Evolutionary conservation across 805 yeast genomes (phyloP).

Genomic region (Sugiyamaella lignohabitans): DNA sequence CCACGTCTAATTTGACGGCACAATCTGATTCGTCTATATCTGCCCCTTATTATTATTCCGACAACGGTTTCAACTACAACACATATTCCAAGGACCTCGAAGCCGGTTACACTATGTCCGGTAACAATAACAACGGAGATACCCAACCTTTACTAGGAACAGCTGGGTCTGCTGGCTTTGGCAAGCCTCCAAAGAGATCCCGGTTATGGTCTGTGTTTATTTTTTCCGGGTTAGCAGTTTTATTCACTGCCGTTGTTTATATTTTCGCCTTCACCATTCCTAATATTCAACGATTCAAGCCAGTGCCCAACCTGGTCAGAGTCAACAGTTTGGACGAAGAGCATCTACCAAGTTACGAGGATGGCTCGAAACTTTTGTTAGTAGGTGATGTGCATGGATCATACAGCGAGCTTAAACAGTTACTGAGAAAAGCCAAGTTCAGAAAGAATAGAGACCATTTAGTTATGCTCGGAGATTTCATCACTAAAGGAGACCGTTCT

Average conservation of each 20-base stretch:
- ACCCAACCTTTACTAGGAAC: too few relatives aligned
- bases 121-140: too few relatives aligned
- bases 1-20: too few relatives aligned
- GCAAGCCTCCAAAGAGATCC: too few relatives aligned
- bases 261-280: constrained; percentile 17
- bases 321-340: constrained; percentile 12
- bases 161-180: too few relatives aligned
- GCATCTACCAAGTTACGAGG: constrained; percentile 11
- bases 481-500: constrained; percentile 78
- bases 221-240: too few relatives aligned
- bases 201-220: too few relatives aligned
- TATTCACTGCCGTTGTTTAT: constrained; percentile 10
- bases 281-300: constrained; percentile 3
- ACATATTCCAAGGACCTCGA: too few relatives aligned
- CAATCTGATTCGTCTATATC: too few relatives aligned
- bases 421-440: constrained; percentile 46
- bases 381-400: constrained; percentile 91
- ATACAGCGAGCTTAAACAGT: constrained; percentile 44
- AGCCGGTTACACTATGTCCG: too few relatives aligned
- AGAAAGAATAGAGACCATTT: constrained; percentile 45
- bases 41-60: too few relatives aligned
- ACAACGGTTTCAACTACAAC: too few relatives aligned
- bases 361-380: constrained; percentile 46
- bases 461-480: constrained; percentile 75
- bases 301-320: constrained; percentile 20